A percentile compares a stretch with the other conserved stretches of the same genome.
Evolutionary conservation across 495 filamentous ascomycete genomes (phyloP).

Genomic region (Penicillium samsonianum): DNA sequence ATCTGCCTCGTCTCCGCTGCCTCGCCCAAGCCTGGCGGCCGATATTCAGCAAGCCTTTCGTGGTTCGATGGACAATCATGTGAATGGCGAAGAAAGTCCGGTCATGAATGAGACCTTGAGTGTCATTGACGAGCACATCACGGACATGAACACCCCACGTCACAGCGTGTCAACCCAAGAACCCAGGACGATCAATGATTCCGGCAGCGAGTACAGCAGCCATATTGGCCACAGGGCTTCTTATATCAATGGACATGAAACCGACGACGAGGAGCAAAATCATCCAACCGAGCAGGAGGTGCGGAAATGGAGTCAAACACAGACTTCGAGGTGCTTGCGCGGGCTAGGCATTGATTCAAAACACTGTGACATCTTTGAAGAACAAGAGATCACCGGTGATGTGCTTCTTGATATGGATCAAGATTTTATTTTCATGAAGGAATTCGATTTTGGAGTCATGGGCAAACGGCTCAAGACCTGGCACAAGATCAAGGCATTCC

Average conservation of each 20-base stretch:
- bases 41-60: constrained; percentile 51
- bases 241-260: constrained; percentile 87
- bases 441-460: constrained; percentile 90
- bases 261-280: constrained; percentile 66
- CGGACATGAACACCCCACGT: constrained; percentile 79
- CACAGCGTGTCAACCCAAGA: constrained; percentile 55
- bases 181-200: constrained; percentile 67
- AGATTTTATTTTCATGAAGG: constrained; percentile 87
- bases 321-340: constrained; percentile 85
- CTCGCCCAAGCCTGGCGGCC: constrained; percentile 40
- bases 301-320: constrained; percentile 68
- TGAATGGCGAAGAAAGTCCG: constrained; percentile 63
- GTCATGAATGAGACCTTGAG: constrained; percentile 96
- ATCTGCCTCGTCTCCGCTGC: constrained; percentile 47
- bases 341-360: constrained; percentile 74
- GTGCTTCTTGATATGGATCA: constrained; percentile 95
- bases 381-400: constrained; percentile 95
- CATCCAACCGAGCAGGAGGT: constrained; percentile 64
- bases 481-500: constrained; percentile 87
- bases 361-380: constrained; percentile 90
- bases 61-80: constrained; percentile 45
- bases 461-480: constrained; percentile 88
- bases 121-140: constrained; percentile 98
- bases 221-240: constrained; percentile 75
- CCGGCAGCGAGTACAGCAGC: constrained; percentile 86